These are phyloP conservation scores for Pleurotus tuoliensis DNA, from an alignment of 768 basidiomycete species.

Conservation along the genomic window DNA sequence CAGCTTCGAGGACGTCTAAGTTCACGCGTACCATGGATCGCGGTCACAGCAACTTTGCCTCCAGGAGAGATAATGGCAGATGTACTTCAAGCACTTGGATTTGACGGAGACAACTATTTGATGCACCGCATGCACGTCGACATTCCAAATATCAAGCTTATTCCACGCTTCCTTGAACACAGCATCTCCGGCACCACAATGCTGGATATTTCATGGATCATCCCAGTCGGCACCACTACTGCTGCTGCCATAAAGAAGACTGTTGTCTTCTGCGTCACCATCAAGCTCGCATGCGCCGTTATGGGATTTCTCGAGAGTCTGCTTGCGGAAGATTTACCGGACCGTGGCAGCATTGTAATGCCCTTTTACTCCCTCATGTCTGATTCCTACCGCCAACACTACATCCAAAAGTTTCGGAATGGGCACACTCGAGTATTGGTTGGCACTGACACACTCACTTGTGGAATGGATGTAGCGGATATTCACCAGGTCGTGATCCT, in stretches of 20 bases:
- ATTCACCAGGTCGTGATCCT: constrained; percentile 12
- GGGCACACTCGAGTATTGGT: neutral
- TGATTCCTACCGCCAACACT: too few relatives aligned
- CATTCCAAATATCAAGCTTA: neutral
- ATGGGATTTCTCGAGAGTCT: neutral
- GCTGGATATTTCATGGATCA: neutral
- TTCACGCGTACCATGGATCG: neutral
- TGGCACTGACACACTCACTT: constrained; percentile 6
- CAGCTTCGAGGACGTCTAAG: neutral
- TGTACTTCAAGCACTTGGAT: neutral
- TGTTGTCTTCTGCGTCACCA: neutral
- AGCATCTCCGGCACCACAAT: neutral
- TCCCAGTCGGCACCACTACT: neutral
- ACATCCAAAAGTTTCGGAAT: too few relatives aligned
- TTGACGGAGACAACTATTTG: neutral
- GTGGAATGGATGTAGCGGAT: constrained; percentile 10
- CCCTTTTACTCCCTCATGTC: too few relatives aligned
- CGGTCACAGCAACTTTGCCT: neutral
- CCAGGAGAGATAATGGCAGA: neutral
- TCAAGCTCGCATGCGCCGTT: neutral
- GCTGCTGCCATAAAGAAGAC: neutral
- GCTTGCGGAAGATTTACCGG: neutral
- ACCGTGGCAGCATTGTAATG: neutral
- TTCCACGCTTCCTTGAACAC: neutral
- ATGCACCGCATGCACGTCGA: neutral